Evolutionary conservation across 352 stramenopile species (phyloP).

Genomic region (Phytopythium delawarense): DNA sequence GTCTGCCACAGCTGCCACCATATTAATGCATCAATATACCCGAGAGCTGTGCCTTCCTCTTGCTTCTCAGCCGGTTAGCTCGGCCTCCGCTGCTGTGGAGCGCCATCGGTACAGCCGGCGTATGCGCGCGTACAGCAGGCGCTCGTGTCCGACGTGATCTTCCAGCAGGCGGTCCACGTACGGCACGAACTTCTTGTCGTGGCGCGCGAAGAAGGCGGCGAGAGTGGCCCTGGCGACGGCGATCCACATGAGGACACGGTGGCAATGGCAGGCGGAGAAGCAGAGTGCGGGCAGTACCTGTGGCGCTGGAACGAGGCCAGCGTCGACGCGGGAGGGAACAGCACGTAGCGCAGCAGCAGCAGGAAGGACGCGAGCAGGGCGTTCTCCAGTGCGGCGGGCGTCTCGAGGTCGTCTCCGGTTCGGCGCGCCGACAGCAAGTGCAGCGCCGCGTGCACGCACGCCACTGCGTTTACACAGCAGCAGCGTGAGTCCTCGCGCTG

Average conservation of each 20-base stretch:
- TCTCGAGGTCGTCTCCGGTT: neutral
- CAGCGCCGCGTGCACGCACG: constrained; percentile 13
- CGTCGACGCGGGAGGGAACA: constrained; percentile 34
- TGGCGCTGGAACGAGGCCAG: constrained; percentile 26
- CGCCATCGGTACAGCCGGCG: constrained; percentile 30
- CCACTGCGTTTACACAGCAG: neutral
- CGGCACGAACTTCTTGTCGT: constrained; percentile 39
- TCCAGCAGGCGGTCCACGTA: constrained; percentile 37
- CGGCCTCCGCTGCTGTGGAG: neutral
- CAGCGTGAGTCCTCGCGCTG: neutral
- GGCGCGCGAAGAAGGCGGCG: constrained; percentile 35
- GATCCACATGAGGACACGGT: neutral
- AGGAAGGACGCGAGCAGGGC: constrained; percentile 26
- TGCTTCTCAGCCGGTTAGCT: neutral
- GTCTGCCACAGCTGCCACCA: constrained; percentile 6
- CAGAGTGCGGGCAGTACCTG: constrained; percentile 15
- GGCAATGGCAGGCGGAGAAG: neutral
- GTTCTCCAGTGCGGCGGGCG: constrained; percentile 22
- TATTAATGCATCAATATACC: constrained; percentile 9
- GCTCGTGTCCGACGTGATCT: constrained; percentile 53
- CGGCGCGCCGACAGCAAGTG: constrained; percentile 10
- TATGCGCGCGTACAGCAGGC: constrained; percentile 43
- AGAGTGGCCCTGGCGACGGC: constrained; percentile 21
- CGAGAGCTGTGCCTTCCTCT: constrained; percentile 6
- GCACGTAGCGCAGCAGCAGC: constrained; percentile 28